Percentiles rank a stretch among this genome's conserved stretches.
Conservation (phyloP, 306 rosid genomes). For the Senna tora region DNA sequence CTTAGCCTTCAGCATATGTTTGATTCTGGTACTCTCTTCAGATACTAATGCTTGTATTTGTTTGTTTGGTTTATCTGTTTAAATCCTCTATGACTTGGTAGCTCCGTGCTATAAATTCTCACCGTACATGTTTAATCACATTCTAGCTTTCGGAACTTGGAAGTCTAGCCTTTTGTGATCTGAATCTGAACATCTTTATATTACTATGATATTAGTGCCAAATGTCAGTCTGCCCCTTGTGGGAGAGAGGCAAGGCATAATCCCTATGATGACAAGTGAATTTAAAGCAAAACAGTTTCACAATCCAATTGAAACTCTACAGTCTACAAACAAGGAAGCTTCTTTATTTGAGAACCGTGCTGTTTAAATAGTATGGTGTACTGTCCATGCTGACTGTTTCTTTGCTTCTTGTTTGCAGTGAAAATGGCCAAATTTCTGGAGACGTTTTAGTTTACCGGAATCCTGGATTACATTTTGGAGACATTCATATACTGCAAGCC, state of each 20-base stretch:
- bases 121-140: not conserved
- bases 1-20: not conserved
- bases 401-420: constrained; percentile 40
- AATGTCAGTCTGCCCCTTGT: not conserved
- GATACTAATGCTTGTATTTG: not conserved
- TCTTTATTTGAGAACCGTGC: constrained; percentile 3
- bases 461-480: constrained; percentile 90
- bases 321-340: not conserved
- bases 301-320: constrained; percentile 4
- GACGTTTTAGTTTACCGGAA: constrained; percentile 75
- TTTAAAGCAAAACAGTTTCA: not conserved
- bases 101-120: not conserved
- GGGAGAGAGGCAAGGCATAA: not conserved
- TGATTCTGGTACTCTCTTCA: constrained; percentile 2
- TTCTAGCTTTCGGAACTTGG: not conserved
- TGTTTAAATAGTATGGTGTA: constrained; percentile 2
- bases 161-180: not conserved
- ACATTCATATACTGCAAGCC: constrained; percentile 68
- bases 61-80: not conserved
- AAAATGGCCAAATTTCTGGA: constrained; percentile 68
- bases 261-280: constrained; percentile 16
- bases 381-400: constrained; percentile 10
- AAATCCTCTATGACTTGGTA: not conserved
- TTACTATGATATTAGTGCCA: not conserved
- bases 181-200: constrained; percentile 4